A percentile compares a stretch with the other conserved stretches of the same genome.
Evolutionary conservation across 768 basidiomycete genomes (phyloP).

Genomic region (Lactarius evosmus): DNA sequence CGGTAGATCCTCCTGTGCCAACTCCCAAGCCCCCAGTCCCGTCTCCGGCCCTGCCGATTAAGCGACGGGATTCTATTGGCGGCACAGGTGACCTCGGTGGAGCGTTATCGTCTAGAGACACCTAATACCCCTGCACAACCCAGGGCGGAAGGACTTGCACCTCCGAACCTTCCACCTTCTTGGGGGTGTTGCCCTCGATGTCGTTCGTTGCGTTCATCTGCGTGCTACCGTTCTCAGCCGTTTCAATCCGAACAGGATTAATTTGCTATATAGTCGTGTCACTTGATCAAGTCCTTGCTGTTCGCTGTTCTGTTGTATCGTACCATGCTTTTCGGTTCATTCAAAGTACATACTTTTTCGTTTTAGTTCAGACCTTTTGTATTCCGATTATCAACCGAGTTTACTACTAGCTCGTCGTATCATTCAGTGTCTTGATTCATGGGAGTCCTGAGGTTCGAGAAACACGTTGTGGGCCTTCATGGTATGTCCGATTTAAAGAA

Average conservation of each 20-base stretch:
- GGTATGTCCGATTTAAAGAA: constrained; percentile 10
- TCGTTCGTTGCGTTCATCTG: neutral
- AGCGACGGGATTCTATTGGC: neutral
- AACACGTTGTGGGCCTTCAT: neutral
- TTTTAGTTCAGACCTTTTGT: neutral
- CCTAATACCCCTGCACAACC: constrained; percentile 3
- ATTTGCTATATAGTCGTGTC: neutral
- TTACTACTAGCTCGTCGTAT: neutral
- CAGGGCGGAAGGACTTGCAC: neutral
- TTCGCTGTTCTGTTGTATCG: neutral
- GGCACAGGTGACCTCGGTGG: neutral
- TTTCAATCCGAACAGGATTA: neutral
- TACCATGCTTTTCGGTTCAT: neutral
- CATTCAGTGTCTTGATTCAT: neutral
- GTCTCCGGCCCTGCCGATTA: neutral
- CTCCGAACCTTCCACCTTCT: no score
- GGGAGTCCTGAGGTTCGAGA: neutral
- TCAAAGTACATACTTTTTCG: neutral
- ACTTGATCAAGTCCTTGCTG: neutral
- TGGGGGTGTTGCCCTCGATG: neutral
- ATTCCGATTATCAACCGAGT: no score
- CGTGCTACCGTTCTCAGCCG: neutral
- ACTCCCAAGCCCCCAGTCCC: constrained; percentile 12
- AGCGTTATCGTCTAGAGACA: no score
- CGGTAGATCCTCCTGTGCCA: neutral